Evolutionary conservation across 352 stramenopile genomes (phyloP), one percentile per base, ranked within the genome.

Genomic region (Phytopythium ostracodes): DNA sequence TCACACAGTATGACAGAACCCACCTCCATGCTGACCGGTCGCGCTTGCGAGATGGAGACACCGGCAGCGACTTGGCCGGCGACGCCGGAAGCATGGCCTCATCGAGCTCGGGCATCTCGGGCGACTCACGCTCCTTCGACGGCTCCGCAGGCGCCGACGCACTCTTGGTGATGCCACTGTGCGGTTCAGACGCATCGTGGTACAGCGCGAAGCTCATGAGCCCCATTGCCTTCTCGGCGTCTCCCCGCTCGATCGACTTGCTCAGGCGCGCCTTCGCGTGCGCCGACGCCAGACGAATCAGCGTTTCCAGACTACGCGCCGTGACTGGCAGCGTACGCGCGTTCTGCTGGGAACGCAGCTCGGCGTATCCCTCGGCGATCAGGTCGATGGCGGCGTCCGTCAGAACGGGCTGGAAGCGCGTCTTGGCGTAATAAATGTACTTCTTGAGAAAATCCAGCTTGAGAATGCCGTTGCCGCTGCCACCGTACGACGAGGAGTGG

Each of bases 351-450:
- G 91, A 96, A 22, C 98, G 91, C 64, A 99, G 89, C 71, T 99
- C 96, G 1, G 97, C 94, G 81, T 99, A 99, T 14, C 91, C 86
- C 57, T 97, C 95, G 5, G 96, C 90, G 64, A 99, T 99, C 27
- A 96, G 87, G 53, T 99, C 96, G 44, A 92, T 93, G 2, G 88
- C 87, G 27, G 63, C 77, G 65, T 95, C 87, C 12, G 88, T 94
- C 49, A 96, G 68, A 66, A 94, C 84, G 11, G 88, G 88, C 62
- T 94, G 77, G 64, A 94, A 89, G 25, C 95, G 89, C 42, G 83
- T 98, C 79, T 99, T 99, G 35, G 97, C 98, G 87, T 99, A 99
- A 77, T 98, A 96, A 65, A 99, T 92, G 72, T 98, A 99, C 83
- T 99, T 99, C 65, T 98, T 97, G 33, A 99, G 76, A 64, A 99